Base-by-base conservation (phyloP, 129 eudicot species). In the Scalesia atractyloides region DNA sequence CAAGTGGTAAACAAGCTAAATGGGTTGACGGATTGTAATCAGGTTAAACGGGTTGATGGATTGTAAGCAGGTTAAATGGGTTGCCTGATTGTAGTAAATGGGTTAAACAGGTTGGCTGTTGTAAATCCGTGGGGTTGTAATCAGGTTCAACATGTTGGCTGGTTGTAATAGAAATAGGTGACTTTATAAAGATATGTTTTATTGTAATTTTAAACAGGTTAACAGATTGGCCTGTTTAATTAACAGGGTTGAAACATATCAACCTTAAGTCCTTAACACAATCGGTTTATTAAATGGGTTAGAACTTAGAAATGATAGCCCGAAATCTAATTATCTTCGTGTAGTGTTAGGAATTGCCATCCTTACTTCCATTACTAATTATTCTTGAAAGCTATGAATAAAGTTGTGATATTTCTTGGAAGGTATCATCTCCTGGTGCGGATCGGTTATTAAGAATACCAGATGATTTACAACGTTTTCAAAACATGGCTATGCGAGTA, bases 351-450 rank as follows among this genome's bases (percentile, higher is more conserved):
- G 63, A 20, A 20, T 22, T 57, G 36, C n/a, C 37, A 57, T 16
- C n/a, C 13, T 9, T 24, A 22, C 13, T 9, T 24, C 12, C 64
- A 58, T 58, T 26, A 22, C 13, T 58, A 26, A 26, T 4, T 9
- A 12, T 24, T 22, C 39, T 22, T 24, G 13, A 58, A 58, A 58
- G n/a, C n/a, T 17, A 8, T 20, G 7, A 20, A 11, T 20, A 20
- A 16, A 1, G 3, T 0, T 59, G 43, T 59, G 37, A 22, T 59
- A 3, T 13, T 59, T 59, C 9, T 13, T 59, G 41, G 65, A 59
- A 59, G 65, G 96, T 94, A 62, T 94, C 99, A 22, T 90, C 96
- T 52, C 99, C 97, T 30, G 97, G 99, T 73, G 99, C 96, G 30
- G 96, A 88, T 46, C 81, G 99, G 73, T 79, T 94, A 17, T 83